phyloP scores from a whole-genome alignment of 345 rosid genomes.

The Aethionema arabicum region DNA sequence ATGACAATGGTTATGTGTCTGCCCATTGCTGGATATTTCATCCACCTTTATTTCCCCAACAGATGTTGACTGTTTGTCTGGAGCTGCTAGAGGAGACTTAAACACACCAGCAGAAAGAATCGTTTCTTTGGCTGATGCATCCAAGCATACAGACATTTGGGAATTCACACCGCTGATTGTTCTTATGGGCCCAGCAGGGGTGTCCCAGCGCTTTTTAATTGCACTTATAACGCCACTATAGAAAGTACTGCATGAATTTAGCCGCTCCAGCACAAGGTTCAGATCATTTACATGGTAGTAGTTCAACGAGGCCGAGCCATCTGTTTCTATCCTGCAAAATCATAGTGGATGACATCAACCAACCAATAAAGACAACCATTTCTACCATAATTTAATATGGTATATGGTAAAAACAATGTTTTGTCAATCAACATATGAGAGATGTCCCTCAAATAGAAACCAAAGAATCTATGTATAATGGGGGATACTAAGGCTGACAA shows the following conservation, averaged over 20 bases:
- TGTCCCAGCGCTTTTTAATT: constrained; percentile 62
- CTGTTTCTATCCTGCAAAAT: constrained; percentile 75
- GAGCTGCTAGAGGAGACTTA: constrained; percentile 30
- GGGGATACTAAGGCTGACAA: constrained; percentile 11
- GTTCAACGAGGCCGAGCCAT: constrained; percentile 47
- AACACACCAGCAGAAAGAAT: constrained; percentile 36
- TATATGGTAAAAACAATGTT: constrained; percentile 5
- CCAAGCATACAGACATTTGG: constrained; percentile 36
- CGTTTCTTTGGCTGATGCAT: constrained; percentile 35
- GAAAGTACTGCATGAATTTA: constrained; percentile 53
- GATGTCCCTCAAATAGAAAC: constrained; percentile 4
- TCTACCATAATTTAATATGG: too few species aligned
- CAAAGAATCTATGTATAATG: constrained; percentile 18
- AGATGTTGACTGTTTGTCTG: constrained; percentile 25
- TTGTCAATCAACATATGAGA: constrained; percentile 20
- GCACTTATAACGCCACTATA: constrained; percentile 58
- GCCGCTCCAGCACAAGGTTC: constrained; percentile 53
- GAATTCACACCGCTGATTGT: constrained; percentile 41
- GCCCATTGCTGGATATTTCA: constrained; percentile 42
- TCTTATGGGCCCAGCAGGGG: constrained; percentile 42
- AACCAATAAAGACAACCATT: constrained; percentile 15
- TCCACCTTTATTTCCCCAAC: constrained; percentile 41
- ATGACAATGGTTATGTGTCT: constrained; percentile 36
- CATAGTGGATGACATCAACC: constrained; percentile 27
- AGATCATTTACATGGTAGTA: constrained; percentile 70